These are phyloP conservation scores for Aristolochia fimbriata DNA, from an alignment of 164 flowering plant genomes.

Conservation along the genomic window DNA sequence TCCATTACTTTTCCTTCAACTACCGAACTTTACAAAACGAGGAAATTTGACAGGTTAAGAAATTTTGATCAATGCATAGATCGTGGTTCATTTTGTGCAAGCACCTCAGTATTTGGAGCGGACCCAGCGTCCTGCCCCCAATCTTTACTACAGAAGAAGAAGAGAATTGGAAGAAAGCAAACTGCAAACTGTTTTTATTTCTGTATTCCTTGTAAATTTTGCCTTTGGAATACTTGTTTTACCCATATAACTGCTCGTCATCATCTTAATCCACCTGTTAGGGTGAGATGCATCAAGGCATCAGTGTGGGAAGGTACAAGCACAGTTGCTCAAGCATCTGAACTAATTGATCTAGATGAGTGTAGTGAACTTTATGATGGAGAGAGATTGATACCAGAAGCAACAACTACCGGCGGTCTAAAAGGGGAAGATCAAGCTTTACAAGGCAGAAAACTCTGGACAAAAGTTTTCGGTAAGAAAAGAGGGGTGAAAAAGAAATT, in stretches of 20 bases:
- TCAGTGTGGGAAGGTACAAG: constrained; percentile 15
- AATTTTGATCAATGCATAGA: not conserved
- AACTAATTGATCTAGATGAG: not conserved
- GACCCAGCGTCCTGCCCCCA: not conserved
- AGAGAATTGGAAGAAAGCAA: not conserved
- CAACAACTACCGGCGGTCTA: too few relatives aligned
- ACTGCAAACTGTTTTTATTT: not conserved
- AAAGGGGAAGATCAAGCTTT: constrained; percentile 8
- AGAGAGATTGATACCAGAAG: not conserved
- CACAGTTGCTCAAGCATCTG: not conserved
- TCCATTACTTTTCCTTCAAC: constrained; percentile 1
- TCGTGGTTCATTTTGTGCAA: not conserved
- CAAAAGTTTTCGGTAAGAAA: constrained; percentile 15
- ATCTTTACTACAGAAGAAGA: not conserved
- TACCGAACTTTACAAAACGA: not conserved
- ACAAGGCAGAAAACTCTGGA: constrained; percentile 18
- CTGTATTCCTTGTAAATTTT: not conserved
- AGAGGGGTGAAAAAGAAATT: constrained; percentile 10
- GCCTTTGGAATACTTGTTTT: not conserved
- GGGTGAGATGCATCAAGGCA: constrained; percentile 18
- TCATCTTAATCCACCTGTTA: constrained; percentile 11
- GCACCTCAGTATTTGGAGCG: not conserved
- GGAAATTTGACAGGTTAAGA: not conserved
- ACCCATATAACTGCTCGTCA: constrained; percentile 3
- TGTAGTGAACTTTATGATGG: constrained; percentile 1